These are phyloP conservation scores for Alternaria postmessia DNA, from an alignment of 2,329 filamentous ascomycete species.

Conservation along the genomic window DNA sequence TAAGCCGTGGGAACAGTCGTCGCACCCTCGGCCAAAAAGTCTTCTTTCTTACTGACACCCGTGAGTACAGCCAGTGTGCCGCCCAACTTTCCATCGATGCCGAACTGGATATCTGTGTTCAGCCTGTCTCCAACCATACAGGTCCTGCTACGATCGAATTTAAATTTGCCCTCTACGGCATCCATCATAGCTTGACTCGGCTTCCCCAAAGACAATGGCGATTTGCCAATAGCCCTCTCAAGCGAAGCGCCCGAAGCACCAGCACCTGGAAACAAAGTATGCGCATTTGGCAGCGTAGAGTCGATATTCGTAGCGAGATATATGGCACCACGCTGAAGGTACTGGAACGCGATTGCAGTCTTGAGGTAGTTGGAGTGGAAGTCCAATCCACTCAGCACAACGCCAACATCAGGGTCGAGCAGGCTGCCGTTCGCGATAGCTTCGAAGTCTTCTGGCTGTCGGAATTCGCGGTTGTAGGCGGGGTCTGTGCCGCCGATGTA, in stretches of 20 bases:
- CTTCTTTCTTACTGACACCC: slow-evolving; percentile 84
- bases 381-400: slow-evolving; percentile 89
- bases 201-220: slow-evolving; percentile 86
- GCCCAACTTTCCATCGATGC: slow-evolving; percentile 86
- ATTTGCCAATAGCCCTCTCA: slow-evolving; percentile 66
- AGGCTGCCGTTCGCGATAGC: slow-evolving; percentile 75
- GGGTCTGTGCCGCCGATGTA: slow-evolving; percentile 90
- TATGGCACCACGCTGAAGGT: slow-evolving; percentile 79
- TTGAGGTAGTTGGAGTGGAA: slow-evolving; percentile 97
- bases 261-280: slow-evolving; percentile 88
- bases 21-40: slow-evolving; percentile 76
- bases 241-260: slow-evolving; percentile 83
- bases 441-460: slow-evolving; percentile 77
- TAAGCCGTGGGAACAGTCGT: slow-evolving; percentile 80
- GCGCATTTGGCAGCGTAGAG: slow-evolving; percentile 82
- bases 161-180: slow-evolving; percentile 94
- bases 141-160: slow-evolving; percentile 80
- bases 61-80: slow-evolving; percentile 92
- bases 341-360: slow-evolving; percentile 82
- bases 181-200: slow-evolving; percentile 99
- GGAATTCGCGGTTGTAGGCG: slow-evolving; percentile 75
- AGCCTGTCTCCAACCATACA: slow-evolving; percentile 97
- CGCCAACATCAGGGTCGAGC: slow-evolving; percentile 86
- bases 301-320: slow-evolving; percentile 96
- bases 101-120: slow-evolving; percentile 96